Evolutionary conservation across 192 early-diverging fungal species (phyloP).

Genomic region (Entrophospora sp.): DNA sequence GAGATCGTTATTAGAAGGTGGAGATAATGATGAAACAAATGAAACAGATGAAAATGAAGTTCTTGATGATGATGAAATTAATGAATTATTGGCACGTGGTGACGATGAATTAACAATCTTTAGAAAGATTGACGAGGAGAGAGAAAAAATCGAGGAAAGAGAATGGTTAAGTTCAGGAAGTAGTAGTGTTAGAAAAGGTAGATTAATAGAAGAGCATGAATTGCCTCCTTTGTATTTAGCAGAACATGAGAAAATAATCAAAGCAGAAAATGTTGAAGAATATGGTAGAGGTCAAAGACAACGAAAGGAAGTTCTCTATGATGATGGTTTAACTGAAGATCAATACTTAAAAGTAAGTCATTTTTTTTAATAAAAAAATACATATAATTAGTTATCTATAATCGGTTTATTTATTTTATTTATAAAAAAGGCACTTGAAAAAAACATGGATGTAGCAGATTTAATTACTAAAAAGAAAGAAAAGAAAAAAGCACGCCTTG

Average conservation of each 20-base stretch:
- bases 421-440: constrained; percentile 66
- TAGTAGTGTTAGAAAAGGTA: too few relatives aligned
- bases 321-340: constrained; percentile 87
- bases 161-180: constrained; percentile 39
- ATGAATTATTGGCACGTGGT: constrained; percentile 78
- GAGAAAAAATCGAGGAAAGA: constrained; percentile 36
- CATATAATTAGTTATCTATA: neutral
- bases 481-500: constrained; percentile 30
- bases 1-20: constrained; percentile 68
- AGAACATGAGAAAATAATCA: constrained; percentile 49
- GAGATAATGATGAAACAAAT: too few relatives aligned
- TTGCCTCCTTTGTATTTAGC: constrained; percentile 69
- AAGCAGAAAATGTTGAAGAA: constrained; percentile 43
- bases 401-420: neutral
- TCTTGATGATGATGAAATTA: constrained; percentile 81
- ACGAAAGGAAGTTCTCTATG: constrained; percentile 69
- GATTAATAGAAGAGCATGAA: constrained; percentile 79
- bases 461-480: constrained; percentile 36
- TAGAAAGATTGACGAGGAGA: constrained; percentile 65
- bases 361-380: neutral
- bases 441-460: constrained; percentile 50
- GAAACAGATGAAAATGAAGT: constrained; percentile 59
- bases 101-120: constrained; percentile 75
- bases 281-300: constrained; percentile 66
- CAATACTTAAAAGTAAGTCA: constrained; percentile 66